A percentile compares a stretch with the other conserved stretches of the same genome.
phyloP scores from a whole-genome alignment of 2,329 filamentous ascomycete genomes.

The Aschersonia sp. region DNA sequence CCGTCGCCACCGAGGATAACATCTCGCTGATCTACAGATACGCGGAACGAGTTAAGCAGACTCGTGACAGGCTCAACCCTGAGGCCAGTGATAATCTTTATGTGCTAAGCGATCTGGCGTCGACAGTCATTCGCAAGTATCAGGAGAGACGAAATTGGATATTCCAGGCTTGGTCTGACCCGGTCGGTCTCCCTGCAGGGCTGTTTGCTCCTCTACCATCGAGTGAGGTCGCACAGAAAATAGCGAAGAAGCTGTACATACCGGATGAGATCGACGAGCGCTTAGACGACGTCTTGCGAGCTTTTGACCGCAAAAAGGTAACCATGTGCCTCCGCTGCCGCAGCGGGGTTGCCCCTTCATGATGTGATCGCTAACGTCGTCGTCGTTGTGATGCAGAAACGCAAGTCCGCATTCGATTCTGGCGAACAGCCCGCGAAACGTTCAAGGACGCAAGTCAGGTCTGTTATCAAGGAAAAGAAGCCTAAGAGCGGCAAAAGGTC shows the following conservation, averaged over 20 bases:
- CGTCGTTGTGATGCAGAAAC: slow-evolving; percentile 28
- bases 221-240: slow-evolving; percentile 67
- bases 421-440: slow-evolving; percentile 27
- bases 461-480: slow-evolving; percentile 23
- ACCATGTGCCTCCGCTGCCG: background rate
- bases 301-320: slow-evolving; percentile 61
- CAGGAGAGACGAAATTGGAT: slow-evolving; percentile 77
- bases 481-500: slow-evolving; percentile 18
- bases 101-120: slow-evolving; percentile 74
- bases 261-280: slow-evolving; percentile 62
- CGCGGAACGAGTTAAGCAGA: slow-evolving; percentile 84
- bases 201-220: slow-evolving; percentile 64
- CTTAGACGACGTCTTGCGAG: slow-evolving; percentile 53
- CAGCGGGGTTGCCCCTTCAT: background rate
- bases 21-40: slow-evolving; percentile 82
- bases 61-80: slow-evolving; percentile 61
- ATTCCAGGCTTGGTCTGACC: slow-evolving; percentile 70
- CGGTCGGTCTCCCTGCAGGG: slow-evolving; percentile 65
- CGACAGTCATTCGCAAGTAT: slow-evolving; percentile 69
- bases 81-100: slow-evolving; percentile 63
- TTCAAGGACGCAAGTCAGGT: slow-evolving; percentile 21
- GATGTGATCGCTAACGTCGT: background rate
- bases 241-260: slow-evolving; percentile 75
- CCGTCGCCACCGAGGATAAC: slow-evolving; percentile 75
- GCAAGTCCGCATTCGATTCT: slow-evolving; percentile 38